phyloP scores from a whole-genome alignment of 2,329 filamentous ascomycete genomes.

The Penicillium sp. region DNA sequence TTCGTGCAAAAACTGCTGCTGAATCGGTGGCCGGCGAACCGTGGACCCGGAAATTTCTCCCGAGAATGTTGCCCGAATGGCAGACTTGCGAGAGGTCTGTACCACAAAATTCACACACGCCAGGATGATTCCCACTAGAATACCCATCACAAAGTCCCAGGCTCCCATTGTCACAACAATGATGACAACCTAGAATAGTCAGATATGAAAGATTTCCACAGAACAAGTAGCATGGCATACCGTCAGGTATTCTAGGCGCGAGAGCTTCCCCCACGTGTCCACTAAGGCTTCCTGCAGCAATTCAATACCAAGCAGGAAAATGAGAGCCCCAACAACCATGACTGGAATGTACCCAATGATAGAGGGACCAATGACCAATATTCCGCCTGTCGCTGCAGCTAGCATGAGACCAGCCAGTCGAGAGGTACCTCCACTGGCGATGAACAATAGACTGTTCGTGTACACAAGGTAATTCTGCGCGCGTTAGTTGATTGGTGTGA shows the following conservation, averaged over 20 bases:
- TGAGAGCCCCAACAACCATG: conserved; percentile 93
- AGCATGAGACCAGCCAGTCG: conserved; percentile 83
- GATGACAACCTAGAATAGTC: conserved; percentile 62
- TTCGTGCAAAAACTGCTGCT: conserved; percentile 79
- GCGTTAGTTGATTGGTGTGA: conserved; percentile 23
- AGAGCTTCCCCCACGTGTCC: conserved; percentile 82
- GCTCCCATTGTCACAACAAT: conserved; percentile 96
- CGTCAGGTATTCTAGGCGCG: conserved; percentile 82
- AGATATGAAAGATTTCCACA: neutral
- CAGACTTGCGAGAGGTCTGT: conserved; percentile 84
- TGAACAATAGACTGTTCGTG: conserved; percentile 95
- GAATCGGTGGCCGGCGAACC: conserved; percentile 83
- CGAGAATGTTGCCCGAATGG: conserved; percentile 84
- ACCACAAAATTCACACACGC: conserved; percentile 89
- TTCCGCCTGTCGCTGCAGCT: conserved; percentile 71
- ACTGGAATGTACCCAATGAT: conserved; percentile 93
- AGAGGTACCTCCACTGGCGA: conserved; percentile 83
- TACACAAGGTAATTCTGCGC: conserved; percentile 94
- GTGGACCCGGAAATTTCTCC: conserved; percentile 88
- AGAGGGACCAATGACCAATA: conserved; percentile 80
- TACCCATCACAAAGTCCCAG: conserved; percentile 94
- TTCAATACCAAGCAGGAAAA: conserved; percentile 93
- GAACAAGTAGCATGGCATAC: conserved; percentile 44
- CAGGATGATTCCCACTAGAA: conserved; percentile 84
- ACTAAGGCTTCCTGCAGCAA: conserved; percentile 84